Evolutionary conservation across 768 basidiomycete genomes (phyloP).

Genomic region (Kwoniella europaea): DNA sequence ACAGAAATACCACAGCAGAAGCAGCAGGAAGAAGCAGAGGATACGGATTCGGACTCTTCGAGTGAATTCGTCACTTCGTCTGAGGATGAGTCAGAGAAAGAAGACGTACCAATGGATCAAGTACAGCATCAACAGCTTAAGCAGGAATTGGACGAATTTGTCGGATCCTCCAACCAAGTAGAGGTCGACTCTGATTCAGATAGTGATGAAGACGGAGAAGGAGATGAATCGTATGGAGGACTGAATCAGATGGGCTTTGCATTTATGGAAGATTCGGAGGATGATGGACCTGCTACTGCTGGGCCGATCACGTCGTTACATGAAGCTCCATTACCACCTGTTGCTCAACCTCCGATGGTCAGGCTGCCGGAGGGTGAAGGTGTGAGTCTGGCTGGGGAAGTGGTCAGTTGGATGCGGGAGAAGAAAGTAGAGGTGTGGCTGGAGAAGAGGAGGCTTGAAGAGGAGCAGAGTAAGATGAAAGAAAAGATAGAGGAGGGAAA

Average conservation of each 20-base stretch:
- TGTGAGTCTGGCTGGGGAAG: slow-evolving; percentile 51
- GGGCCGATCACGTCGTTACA: slow-evolving; percentile 45
- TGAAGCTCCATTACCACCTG: slow-evolving; percentile 48
- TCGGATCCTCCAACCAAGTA: slow-evolving; percentile 7
- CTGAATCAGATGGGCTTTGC: slow-evolving; percentile 27
- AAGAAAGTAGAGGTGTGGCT: slow-evolving; percentile 50
- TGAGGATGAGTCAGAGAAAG: slow-evolving; percentile 30
- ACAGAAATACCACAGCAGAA: slow-evolving; percentile 2
- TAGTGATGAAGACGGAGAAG: slow-evolving; percentile 23
- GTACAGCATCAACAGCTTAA: slow-evolving; percentile 30
- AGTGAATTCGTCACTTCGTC: slow-evolving; percentile 30
- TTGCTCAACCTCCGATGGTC: slow-evolving; percentile 43
- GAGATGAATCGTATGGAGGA: slow-evolving; percentile 32
- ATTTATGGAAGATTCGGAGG: slow-evolving; percentile 37
- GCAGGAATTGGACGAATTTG: slow-evolving; percentile 33
- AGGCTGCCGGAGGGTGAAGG: slow-evolving; percentile 43
- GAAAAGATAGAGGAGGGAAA: slow-evolving; percentile 17
- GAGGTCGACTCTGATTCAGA: slow-evolving; percentile 31
- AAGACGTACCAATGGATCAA: slow-evolving; percentile 27
- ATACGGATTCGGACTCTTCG: slow-evolving; percentile 16
- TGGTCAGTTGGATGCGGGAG: slow-evolving; percentile 55
- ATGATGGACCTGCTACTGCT: slow-evolving; percentile 16
- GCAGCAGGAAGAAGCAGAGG: slow-evolving; percentile 5
- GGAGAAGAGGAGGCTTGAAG: slow-evolving; percentile 24
- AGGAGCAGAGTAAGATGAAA: slow-evolving; percentile 6